These are phyloP conservation scores for Phialocephala sp. DNA, from an alignment of 2,329 filamentous ascomycete species.

Conservation along the genomic window DNA sequence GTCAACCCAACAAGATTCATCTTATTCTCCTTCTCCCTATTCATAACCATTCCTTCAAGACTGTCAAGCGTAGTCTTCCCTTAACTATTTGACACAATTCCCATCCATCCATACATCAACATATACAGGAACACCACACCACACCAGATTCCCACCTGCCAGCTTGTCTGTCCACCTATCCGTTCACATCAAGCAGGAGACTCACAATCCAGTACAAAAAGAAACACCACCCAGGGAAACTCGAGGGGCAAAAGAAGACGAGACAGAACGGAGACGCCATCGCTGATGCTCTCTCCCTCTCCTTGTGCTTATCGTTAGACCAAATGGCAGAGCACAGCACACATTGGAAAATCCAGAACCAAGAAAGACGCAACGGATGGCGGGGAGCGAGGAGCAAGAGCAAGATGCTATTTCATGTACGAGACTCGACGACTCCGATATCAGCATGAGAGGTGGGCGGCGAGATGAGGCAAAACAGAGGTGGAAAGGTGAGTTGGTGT, in stretches of 20 bases:
- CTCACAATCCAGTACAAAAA: background rate
- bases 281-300: no score
- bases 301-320: no score
- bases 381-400: background rate
- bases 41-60: background rate
- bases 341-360: background rate
- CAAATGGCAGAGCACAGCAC: no score
- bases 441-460: conserved; percentile 6
- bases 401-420: background rate
- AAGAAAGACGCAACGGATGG: background rate
- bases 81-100: conserved; percentile 8
- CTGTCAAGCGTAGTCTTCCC: conserved; percentile 21
- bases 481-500: background rate
- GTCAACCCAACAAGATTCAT: no score
- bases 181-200: background rate
- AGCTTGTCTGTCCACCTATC: background rate
- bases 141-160: conserved; percentile 5
- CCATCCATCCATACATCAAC: background rate
- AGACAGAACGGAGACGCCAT: no score
- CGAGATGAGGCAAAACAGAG: background rate
- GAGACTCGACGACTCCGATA: conserved; percentile 6
- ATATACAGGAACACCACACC: no score
- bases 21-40: no score
- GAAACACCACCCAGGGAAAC: background rate
- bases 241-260: no score